These are phyloP conservation scores for Pseudofabraea citricarpa DNA, from an alignment of 2,329 filamentous ascomycete genomes.

Conservation along the genomic window DNA sequence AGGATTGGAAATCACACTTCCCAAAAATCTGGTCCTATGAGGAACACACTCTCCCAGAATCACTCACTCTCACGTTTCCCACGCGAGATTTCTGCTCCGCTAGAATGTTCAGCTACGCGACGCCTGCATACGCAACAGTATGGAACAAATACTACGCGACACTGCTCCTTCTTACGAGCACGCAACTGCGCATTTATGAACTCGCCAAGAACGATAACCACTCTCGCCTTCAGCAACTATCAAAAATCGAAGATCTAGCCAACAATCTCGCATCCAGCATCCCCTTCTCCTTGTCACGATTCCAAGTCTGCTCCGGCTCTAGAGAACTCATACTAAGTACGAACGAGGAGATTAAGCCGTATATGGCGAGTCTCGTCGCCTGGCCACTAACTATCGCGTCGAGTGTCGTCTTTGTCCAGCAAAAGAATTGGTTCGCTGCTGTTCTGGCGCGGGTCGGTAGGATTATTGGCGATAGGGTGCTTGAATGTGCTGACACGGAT, in stretches of 20 bases:
- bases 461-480: background rate
- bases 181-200: slow-evolving; percentile 16
- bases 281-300: background rate
- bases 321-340: background rate
- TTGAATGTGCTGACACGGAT: background rate
- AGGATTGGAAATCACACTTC: slow-evolving; percentile 7
- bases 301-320: background rate
- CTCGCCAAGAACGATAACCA: background rate
- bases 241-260: background rate
- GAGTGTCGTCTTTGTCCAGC: background rate
- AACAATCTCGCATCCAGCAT: background rate
- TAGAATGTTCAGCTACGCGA: slow-evolving; percentile 20
- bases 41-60: slow-evolving; percentile 8
- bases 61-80: slow-evolving; percentile 1
- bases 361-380: background rate
- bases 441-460: background rate
- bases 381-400: background rate
- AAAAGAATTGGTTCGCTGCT: background rate
- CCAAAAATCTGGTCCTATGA: slow-evolving; percentile 4
- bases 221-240: background rate
- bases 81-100: slow-evolving; percentile 18
- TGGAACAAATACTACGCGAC: slow-evolving; percentile 25
- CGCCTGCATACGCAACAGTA: slow-evolving; percentile 14
- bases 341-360: background rate
- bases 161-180: slow-evolving; percentile 21